Conservation (phyloP, 345 rosid species). For the Heritiera littoralis region DNA sequence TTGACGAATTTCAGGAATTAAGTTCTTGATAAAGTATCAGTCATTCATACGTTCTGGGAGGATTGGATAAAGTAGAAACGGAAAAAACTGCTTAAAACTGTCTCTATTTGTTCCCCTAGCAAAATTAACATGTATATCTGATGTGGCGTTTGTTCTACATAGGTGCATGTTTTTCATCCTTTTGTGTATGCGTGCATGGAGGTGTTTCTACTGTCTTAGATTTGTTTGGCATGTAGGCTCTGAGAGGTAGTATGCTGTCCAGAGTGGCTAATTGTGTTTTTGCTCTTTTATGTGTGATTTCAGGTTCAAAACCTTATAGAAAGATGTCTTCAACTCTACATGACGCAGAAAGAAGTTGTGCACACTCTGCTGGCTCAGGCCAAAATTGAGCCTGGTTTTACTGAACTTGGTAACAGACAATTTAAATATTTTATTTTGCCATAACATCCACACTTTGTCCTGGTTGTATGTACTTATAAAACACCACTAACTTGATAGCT, state of each 20-base stretch:
- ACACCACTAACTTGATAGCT: constrained; percentile 9
- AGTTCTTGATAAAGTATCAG: background rate
- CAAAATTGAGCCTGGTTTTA: constrained; percentile 95
- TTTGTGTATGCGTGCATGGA: background rate
- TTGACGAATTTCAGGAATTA: background rate
- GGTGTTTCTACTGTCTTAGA: background rate
- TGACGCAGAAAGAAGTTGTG: constrained; percentile 93
- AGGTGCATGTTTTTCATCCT: background rate
- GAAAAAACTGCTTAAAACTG: background rate
- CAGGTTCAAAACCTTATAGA: constrained; percentile 98
- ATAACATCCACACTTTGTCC: constrained; percentile 4
- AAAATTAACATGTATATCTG: constrained; percentile 6
- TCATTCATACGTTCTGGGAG: background rate
- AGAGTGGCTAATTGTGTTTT: background rate
- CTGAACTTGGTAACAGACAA: constrained; percentile 78
- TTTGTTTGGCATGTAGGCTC: background rate
- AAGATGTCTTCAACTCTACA: constrained; percentile 91
- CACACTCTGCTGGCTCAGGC: constrained; percentile 82
- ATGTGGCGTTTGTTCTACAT: background rate
- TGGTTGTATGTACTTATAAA: background rate
- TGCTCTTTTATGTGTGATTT: constrained; percentile 20
- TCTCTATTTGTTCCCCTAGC: background rate
- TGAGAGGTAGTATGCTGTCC: constrained; percentile 1
- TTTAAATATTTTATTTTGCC: constrained; percentile 5
- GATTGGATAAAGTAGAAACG: background rate